phyloP scores from a whole-genome alignment of 306 rosid species.

The Cajanus cajan region DNA sequence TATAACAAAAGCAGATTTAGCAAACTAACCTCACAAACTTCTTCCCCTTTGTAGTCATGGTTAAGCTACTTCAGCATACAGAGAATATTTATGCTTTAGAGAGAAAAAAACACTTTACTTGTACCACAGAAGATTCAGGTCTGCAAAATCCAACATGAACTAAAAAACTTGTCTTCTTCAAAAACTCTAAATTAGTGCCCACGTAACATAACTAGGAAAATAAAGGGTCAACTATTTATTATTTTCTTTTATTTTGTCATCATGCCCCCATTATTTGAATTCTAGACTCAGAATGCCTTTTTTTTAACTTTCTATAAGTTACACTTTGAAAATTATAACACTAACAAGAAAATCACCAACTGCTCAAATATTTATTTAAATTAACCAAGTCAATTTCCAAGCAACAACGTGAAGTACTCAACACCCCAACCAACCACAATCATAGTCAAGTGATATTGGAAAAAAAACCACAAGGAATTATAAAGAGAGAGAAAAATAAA shows the following conservation, averaged over 20 bases:
- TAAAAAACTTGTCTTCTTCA: not conserved
- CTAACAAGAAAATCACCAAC: not conserved
- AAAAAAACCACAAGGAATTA: not conserved
- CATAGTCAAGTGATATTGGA: not conserved
- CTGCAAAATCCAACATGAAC: slow-evolving; percentile 32
- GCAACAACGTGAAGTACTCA: not conserved
- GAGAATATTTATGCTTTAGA: slow-evolving; percentile 3
- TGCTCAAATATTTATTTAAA: not conserved
- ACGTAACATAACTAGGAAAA: not conserved
- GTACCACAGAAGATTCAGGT: not conserved
- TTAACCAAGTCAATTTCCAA: not conserved
- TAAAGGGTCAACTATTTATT: not conserved
- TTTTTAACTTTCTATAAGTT: not conserved
- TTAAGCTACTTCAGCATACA: slow-evolving; percentile 3
- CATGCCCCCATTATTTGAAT: not conserved
- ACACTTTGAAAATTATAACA: not conserved
- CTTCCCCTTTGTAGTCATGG: slow-evolving; percentile 42
- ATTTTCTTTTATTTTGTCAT: not conserved
- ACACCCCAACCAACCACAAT: not conserved
- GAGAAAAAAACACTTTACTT: not conserved
- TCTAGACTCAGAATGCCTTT: not conserved
- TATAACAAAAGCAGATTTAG: not conserved
- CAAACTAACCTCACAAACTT: slow-evolving; percentile 67
- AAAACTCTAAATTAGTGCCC: not conserved
- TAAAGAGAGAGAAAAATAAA: not conserved